Conservation (phyloP, 83 land plant genomes). For the Thuja plicata region DNA sequence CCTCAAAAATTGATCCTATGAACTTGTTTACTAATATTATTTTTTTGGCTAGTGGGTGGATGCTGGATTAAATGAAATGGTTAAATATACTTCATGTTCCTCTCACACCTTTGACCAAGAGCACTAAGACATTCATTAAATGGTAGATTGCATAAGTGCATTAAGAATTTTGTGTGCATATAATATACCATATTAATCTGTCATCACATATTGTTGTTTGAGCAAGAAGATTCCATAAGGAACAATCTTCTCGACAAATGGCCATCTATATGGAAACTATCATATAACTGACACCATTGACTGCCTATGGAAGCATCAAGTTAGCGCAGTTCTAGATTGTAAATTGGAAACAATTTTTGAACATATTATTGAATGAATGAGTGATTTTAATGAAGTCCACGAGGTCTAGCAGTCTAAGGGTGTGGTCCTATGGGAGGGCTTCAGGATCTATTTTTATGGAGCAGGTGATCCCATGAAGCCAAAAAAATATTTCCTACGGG, state of each 20-base stretch:
- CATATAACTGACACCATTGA: conserved; percentile 37
- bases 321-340: conserved; percentile 39
- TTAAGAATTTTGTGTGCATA: background rate
- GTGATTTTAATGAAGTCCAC: too few relatives aligned
- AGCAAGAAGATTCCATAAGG: background rate
- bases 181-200: background rate
- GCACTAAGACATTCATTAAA: background rate
- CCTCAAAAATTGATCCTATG: background rate
- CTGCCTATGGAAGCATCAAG: conserved; percentile 36
- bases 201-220: background rate
- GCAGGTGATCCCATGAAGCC: too few relatives aligned
- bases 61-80: background rate
- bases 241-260: conserved; percentile 4
- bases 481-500: too few relatives aligned
- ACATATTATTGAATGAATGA: too few relatives aligned
- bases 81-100: background rate
- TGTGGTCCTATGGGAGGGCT: too few relatives aligned
- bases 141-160: background rate
- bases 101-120: background rate
- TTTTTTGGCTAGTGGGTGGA: background rate
- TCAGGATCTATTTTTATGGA: too few relatives aligned
- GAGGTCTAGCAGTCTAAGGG: too few relatives aligned
- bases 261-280: conserved; percentile 33
- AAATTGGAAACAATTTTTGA: conserved; percentile 38
- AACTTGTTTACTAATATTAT: background rate